Base-by-base conservation (phyloP, 345 rosid species). In the Boechera divaricarpa region DNA sequence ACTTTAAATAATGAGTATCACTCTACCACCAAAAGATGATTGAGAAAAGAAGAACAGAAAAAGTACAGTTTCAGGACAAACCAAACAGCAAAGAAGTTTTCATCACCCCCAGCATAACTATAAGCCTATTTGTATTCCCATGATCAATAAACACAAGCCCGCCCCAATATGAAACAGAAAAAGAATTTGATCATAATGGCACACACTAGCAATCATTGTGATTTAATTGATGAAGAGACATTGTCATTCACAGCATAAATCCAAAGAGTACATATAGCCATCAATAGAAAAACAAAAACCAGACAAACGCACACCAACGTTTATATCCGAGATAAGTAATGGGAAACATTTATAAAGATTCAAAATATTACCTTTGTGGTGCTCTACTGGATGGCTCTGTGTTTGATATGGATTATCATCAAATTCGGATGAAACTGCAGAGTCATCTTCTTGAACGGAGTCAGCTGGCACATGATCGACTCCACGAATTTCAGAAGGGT, bases 391-490 rank as follows among this genome's bases (percentile, higher is more conserved):
- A 72, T 85, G 90, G 62, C 70, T 80, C 69, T 81, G 96, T 63
- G 86, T 65, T 82, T 87, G 87, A 82, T 86, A 79, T 83, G 80
- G 65, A 65, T 80, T 76, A 41, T 85, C 80, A 51, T 90, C 91
- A 77, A 81, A 86, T 59, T 85, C 88, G 10, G 94, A 83, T 0
- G 88, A 76, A 57, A 83, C 90, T 72, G 84, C 86, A 70, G 87
- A 70, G 70, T 85, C 81, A 81, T 87, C 92, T 77, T 86, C 94
- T 51, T 82, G 90, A 65, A 83, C 73, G 47, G 90, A 86, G 73
- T 87, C 83, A 52, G 87, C 81, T 55, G 55, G 87, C 56, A 76
- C 81, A 73, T 83, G 82, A 75, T 86, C 80, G 5, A 70, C 78
- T 68, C 72, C 67, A 44, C 71, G 49, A 71, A 75, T 68, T 79